Base-by-base conservation (phyloP, 2,329 filamentous ascomycete genomes). In the Clarireedia paspali region DNA sequence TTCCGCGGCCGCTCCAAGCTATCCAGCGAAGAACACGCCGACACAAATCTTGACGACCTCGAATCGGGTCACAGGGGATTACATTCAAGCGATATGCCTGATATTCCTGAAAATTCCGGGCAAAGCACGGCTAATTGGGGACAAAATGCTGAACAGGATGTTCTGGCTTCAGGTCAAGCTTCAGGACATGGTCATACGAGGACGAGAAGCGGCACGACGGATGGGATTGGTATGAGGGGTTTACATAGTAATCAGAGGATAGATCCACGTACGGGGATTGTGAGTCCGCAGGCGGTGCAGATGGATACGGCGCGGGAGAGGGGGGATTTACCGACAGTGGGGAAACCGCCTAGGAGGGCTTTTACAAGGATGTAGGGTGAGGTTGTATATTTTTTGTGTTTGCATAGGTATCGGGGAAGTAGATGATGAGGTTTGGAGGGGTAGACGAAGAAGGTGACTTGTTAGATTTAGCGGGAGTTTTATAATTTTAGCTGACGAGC, bases 1-100 rank as follows among this genome's bases (percentile, higher is more conserved):
- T 82, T 51, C 68, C 76, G 81, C n/a, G 64, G 67, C 2, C 63
- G 66, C 34, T 69, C 69, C 53, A 70, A 60, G 53, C 50, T 64
- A 1, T 23, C 44, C 0, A 60, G 64, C 26, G 55, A 15, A 6
- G 52, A 57, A 5, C 66, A 69, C 1, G 63, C 66, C 15, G 66
- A 60, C 0, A 64, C 63, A 2, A 48, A 56, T 52, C 46, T 68
- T 0, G 58, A 66, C 15, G 67, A 70, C 55, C 38, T 70, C 5
- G 67, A 70, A 27, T 52, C 64, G 2, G 66, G 66, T 1, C 59
- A 17, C 6, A 49, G 58, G 47, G 58, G 59, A 2, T 50, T 62
- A 10, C 50, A 39, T 2, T 34, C 51, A 1, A 53, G 39, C 59
- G 76, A 74, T 7, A 73, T 75, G 56, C 75, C 71, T 9, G 72